These are phyloP conservation scores for Omphalotus guepiniiformis DNA, from an alignment of 768 basidiomycete species.

Conservation along the genomic window DNA sequence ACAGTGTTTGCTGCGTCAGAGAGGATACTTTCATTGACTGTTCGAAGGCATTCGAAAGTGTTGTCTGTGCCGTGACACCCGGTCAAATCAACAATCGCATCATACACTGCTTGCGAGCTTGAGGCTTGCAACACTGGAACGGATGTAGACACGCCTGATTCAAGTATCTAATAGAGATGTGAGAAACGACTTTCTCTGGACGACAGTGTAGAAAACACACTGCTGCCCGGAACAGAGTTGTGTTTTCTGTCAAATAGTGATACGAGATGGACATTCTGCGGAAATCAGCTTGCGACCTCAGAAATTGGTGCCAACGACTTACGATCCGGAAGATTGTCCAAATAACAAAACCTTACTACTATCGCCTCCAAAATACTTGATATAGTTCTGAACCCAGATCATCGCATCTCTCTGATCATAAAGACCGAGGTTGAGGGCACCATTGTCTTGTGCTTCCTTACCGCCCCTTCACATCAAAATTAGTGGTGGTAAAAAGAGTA, in stretches of 20 bases:
- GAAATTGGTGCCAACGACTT: not conserved
- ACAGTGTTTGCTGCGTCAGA: not conserved
- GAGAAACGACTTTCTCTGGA: no score
- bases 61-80: not conserved
- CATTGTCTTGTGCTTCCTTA: constrained; percentile 18
- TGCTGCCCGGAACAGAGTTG: not conserved
- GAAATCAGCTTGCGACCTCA: not conserved
- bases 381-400: constrained; percentile 38
- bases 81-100: constrained; percentile 2
- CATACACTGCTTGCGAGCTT: not conserved
- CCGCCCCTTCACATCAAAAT: not conserved
- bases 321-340: not conserved
- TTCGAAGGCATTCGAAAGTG: constrained; percentile 2
- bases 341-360: constrained; percentile 18
- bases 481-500: not conserved
- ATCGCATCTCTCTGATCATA: constrained; percentile 21
- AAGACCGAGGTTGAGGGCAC: constrained; percentile 21
- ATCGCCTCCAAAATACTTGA: constrained; percentile 41
- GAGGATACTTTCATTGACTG: not conserved
- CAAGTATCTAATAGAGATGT: constrained; percentile 4
- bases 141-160: constrained; percentile 9
- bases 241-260: constrained; percentile 1
- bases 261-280: constrained; percentile 1
- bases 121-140: constrained; percentile 1
- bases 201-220: no score